Base-by-base conservation (phyloP, 495 filamentous ascomycete genomes). In the Lophium mytilinum region DNA sequence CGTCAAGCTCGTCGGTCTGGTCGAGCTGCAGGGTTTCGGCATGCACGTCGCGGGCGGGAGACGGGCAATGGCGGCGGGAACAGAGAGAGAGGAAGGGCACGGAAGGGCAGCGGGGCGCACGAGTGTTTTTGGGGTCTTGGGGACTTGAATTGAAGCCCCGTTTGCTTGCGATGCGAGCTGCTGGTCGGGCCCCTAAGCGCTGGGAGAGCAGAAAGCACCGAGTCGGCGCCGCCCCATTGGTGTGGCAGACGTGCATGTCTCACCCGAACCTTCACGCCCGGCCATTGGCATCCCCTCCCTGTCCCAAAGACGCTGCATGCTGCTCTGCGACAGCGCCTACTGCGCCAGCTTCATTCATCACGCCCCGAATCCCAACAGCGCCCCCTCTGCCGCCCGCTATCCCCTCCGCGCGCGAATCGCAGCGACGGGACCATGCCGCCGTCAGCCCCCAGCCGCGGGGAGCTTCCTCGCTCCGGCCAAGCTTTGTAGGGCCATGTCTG, bases 401-500 rank as follows among this genome's bases (percentile, higher is more conserved):
- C 3, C 24, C 6, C 24, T 30, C 24, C 24, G 24, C 24, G 24
- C 24, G 6, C 24, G 24, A 30, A 30, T 30, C 24, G 24, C 24
- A 30, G 24, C 24, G 24, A 30, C 3, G 24, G 24, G 24, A 30
- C 24, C 24, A 30, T 30, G 24, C 24, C 24, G 24, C 24, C 24
- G 6, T 3, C 24, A 30, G 24, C 24, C 24, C 24, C 24, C 24
- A 30, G 6, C 3, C 24, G 24, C 24, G 24, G 24, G 24, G 6
- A 30, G 24, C 24, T 30, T 30, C 24, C 2, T 3, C 6, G 24
- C 14, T 12, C 36, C 43, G 47, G 57, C 57, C 57, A 64, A 60
- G 57, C 57, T 18, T 56, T 57, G 57, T 65, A 65, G 62, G 62
- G 62, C 62, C 61, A 37, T 58, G 53, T 57, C 51, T 62, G 58